Evolutionary conservation across 768 basidiomycete species (phyloP).

Genomic region (Boletus subcaerulescens): DNA sequence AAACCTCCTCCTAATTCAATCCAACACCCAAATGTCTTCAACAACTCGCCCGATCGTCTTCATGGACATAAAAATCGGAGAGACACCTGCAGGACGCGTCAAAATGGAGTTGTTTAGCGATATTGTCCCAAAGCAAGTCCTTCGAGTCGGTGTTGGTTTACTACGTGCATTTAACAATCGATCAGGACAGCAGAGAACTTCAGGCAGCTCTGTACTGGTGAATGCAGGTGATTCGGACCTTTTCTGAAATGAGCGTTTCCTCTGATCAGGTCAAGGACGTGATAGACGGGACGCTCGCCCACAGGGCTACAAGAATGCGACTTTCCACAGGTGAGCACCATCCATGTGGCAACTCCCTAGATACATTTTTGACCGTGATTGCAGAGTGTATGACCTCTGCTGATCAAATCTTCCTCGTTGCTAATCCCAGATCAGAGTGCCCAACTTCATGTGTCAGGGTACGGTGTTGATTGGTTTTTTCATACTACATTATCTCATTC

Average conservation of each 20-base stretch:
- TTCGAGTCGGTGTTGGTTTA: not conserved
- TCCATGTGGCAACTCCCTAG: not conserved
- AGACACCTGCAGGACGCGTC: constrained; percentile 90
- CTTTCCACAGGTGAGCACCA: constrained; percentile 76
- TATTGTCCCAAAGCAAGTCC: constrained; percentile 83
- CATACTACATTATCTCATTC: not conserved
- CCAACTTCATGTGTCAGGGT: constrained; percentile 97
- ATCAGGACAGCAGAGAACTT: constrained; percentile 96
- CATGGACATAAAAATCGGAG: constrained; percentile 96
- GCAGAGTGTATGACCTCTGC: constrained; percentile 62
- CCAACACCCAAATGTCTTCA: constrained; percentile 37
- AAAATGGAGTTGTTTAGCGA: constrained; percentile 99
- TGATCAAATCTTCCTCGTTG: not conserved
- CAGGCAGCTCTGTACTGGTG: constrained; percentile 95
- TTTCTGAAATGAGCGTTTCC: not conserved
- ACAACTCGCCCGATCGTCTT: constrained; percentile 84
- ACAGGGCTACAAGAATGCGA: constrained; percentile 89
- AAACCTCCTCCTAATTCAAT: not conserved
- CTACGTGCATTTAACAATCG: constrained; percentile 1
- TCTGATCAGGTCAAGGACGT: constrained; percentile 15
- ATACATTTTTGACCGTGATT: constrained; percentile 9
- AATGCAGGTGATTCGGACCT: constrained; percentile 63
- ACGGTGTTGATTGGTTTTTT: not conserved
- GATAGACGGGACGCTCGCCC: constrained; percentile 62
- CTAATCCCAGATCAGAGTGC: constrained; percentile 50